Evolutionary conservation across 2,329 filamentous ascomycete genomes (phyloP).

Genomic region (Verticillium dahliae): DNA sequence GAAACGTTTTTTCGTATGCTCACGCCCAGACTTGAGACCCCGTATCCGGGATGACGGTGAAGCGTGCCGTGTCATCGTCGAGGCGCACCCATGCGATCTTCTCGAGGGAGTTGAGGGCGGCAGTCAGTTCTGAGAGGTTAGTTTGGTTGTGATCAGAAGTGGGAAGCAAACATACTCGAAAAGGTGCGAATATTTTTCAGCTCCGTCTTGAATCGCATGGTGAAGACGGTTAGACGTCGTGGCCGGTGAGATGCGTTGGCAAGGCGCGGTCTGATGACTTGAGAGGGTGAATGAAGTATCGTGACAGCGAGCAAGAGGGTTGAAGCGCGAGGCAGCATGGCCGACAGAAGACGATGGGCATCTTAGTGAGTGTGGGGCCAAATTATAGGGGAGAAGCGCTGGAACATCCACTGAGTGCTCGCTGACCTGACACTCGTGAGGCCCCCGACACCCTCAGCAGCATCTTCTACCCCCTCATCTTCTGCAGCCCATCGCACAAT

Average conservation of each 20-base stretch:
- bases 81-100: slow-evolving; percentile 89
- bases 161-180: slow-evolving; percentile 39
- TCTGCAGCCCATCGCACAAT: too few relatives aligned
- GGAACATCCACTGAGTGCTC: too few relatives aligned
- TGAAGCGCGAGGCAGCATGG: too few relatives aligned
- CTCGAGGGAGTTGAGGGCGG: slow-evolving; percentile 60
- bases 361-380: too few relatives aligned
- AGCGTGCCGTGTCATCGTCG: slow-evolving; percentile 79
- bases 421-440: too few relatives aligned
- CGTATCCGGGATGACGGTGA: slow-evolving; percentile 91
- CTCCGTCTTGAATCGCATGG: slow-evolving; percentile 61
- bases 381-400: too few relatives aligned
- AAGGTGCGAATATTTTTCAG: slow-evolving; percentile 62
- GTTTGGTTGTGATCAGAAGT: not conserved
- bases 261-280: not conserved
- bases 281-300: not conserved
- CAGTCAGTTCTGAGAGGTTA: slow-evolving; percentile 49
- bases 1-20: slow-evolving; percentile 24
- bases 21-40: slow-evolving; percentile 96
- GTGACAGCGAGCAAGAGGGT: not conserved
- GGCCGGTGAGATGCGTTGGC: not conserved
- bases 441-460: too few relatives aligned
- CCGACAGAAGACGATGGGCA: too few relatives aligned
- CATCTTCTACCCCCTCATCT: too few relatives aligned
- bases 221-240: slow-evolving; percentile 13